A percentile compares a stretch with the other conserved stretches of the same genome.
Evolutionary conservation across 768 basidiomycete species (phyloP).

Genomic region (Xerocomus brunneocitrinus): DNA sequence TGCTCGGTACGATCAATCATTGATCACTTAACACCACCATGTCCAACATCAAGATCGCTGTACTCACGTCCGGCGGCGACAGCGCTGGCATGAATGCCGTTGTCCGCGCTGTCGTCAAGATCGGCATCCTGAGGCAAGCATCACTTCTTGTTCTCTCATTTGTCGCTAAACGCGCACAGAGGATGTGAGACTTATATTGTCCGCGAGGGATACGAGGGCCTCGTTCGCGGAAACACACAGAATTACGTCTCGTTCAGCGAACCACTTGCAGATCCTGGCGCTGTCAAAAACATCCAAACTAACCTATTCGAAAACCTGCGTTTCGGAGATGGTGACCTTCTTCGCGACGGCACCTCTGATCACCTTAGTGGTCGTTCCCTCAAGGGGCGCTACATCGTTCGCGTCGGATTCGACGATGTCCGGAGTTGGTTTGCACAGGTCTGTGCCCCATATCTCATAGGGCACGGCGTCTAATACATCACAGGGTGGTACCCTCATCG

Average conservation of each 20-base stretch:
- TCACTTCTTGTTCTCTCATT: background rate
- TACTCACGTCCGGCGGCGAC: conserved; percentile 95
- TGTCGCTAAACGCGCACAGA: conserved; percentile 29
- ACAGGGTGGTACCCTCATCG: conserved; percentile 92
- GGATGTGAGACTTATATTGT: conserved; percentile 96
- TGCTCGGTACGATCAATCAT: too few relatives aligned
- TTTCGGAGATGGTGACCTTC: conserved; percentile 74
- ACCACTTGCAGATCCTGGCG: conserved; percentile 27
- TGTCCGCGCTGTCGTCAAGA: conserved; percentile 90
- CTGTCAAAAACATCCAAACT: conserved; percentile 19
- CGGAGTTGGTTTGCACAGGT: conserved; percentile 91
- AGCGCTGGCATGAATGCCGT: conserved; percentile 97
- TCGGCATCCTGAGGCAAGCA: conserved; percentile 81
- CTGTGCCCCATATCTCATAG: conserved; percentile 17
- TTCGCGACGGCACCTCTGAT: conserved; percentile 81
- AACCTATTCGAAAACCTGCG: conserved; percentile 67
- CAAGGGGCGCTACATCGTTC: conserved; percentile 88
- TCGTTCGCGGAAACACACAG: conserved; percentile 78
- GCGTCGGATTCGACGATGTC: conserved; percentile 98
- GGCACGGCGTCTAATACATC: background rate
- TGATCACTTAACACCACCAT: background rate
- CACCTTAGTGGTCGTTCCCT: conserved; percentile 61
- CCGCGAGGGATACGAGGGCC: conserved; percentile 97
- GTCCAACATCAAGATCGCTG: conserved; percentile 75
- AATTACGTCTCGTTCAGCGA: conserved; percentile 23